These are phyloP conservation scores for Fomes fomentarius DNA, from an alignment of 1,284 basidiomycete genomes.

Conservation along the genomic window DNA sequence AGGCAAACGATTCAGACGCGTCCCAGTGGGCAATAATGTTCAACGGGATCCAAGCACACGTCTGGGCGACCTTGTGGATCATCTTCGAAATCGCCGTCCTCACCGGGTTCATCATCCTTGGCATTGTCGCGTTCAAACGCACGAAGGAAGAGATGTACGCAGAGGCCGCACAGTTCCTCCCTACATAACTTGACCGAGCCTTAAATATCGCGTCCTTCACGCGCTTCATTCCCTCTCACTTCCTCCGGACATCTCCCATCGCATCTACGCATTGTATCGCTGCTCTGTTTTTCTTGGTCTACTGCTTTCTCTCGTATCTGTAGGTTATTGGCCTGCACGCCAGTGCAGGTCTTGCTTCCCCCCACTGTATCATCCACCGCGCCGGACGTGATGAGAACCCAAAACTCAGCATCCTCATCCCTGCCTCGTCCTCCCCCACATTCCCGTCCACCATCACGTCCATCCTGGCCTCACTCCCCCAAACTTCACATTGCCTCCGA, in stretches of 20 bases:
- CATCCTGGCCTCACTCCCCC: background rate
- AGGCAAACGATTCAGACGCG: constrained; percentile 82
- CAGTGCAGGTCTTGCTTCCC: background rate
- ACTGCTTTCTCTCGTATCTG: background rate
- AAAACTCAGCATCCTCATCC: background rate
- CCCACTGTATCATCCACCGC: constrained; percentile 4
- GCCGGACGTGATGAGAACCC: constrained; percentile 4
- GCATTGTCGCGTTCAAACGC: constrained; percentile 70
- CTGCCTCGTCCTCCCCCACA: background rate
- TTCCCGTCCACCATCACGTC: background rate
- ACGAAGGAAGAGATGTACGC: constrained; percentile 40
- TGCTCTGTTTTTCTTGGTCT: constrained; percentile 1
- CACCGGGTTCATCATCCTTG: constrained; percentile 71
- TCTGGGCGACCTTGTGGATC: constrained; percentile 80
- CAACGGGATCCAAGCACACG: constrained; percentile 68
- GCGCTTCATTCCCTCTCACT: background rate
- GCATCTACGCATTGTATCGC: constrained; percentile 11
- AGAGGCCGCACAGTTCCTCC: constrained; percentile 38
- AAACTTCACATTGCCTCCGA: background rate
- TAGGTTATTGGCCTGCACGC: constrained; percentile 18
- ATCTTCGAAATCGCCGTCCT: constrained; percentile 68
- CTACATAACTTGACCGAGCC: constrained; percentile 25
- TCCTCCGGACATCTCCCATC: background rate
- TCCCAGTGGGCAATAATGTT: constrained; percentile 76
- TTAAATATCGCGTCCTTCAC: background rate